Evolutionary conservation across 2,329 filamentous ascomycete genomes (phyloP), one percentile per base, ranked within the genome.

Genomic region (Ilyonectria robusta): DNA sequence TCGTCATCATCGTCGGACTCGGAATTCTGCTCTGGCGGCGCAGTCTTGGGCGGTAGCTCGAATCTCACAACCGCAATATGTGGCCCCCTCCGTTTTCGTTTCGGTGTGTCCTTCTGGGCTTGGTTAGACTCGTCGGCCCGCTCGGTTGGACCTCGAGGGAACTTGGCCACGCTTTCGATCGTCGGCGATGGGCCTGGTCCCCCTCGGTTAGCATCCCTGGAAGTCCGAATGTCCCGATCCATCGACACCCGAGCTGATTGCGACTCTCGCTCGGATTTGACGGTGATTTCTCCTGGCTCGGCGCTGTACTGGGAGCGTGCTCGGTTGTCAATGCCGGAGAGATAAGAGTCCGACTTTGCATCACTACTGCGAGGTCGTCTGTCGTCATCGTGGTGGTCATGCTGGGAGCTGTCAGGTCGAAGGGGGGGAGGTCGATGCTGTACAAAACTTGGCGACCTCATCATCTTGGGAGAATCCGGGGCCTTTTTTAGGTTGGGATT

Each of bases 1-100:
- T 88, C 85, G 54, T 89, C 88, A 63, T 90, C 88, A 48, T 89
- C 86, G 57, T 89, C 87, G 0, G 86, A 88, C 51, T 86, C 85
- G 2, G 79, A 80, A 42, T 77, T 78, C 55, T 80, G 76, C 40
- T 80, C 78, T 23, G 73, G 70, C 2, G 69, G 69, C 1, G 75
- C 70, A 58, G 77, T 75, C 64, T 81, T 84, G 8, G 79, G 76
- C 3, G 84, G 83, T 23, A 86, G 56, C 21, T 80, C 77, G 56
- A 85, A 82, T 55, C 77, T 80, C 7, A 82, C 79, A 19, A 79
- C 75, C 15, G 76, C 74, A 13, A 84, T 65, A 15, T 58, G 60
- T 7, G 77, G 76, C n/a, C 66, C 73, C 64, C 73, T 78, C 10
- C 76, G 77, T 19, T 70, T 77, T 13, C 68, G 67, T 51, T 73